Evolutionary conservation across 2,329 filamentous ascomycete species (phyloP).

Genomic region (Cladosporium halotolerans): DNA sequence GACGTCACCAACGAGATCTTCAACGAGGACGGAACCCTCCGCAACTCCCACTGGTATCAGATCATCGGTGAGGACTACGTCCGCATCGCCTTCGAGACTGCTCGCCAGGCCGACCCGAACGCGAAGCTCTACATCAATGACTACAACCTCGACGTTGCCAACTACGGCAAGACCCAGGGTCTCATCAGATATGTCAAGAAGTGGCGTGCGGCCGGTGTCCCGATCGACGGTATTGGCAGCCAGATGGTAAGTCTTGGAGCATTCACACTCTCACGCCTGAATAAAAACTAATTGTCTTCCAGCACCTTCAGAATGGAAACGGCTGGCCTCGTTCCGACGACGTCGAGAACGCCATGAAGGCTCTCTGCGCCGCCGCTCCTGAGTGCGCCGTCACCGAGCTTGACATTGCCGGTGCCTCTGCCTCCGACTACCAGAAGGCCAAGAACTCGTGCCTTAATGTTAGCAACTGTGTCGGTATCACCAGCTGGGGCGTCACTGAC

Average conservation of each 20-base stretch:
- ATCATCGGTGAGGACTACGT: constrained; percentile 67
- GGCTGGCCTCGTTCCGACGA: constrained; percentile 34
- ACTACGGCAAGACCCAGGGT: constrained; percentile 50
- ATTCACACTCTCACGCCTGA: not conserved
- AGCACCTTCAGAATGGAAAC: constrained; percentile 44
- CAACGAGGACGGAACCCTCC: constrained; percentile 56
- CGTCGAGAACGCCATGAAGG: constrained; percentile 46
- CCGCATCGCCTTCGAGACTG: constrained; percentile 62
- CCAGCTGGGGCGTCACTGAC: constrained; percentile 23
- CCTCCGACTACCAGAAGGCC: constrained; percentile 52
- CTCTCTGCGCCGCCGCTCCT: constrained; percentile 44
- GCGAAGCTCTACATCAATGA: constrained; percentile 74
- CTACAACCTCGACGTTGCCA: constrained; percentile 54
- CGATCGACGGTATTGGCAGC: constrained; percentile 57
- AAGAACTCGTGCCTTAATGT: constrained; percentile 52
- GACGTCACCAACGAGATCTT: constrained; percentile 62
- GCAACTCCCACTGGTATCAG: constrained; percentile 57
- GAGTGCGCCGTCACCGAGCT: constrained; percentile 63
- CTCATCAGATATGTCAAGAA: constrained; percentile 56
- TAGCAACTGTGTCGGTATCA: constrained; percentile 58
- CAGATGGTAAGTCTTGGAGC: constrained; percentile 36
- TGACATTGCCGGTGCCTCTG: constrained; percentile 55
- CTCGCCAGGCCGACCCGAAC: constrained; percentile 57
- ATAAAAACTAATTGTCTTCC: constrained; percentile 3
- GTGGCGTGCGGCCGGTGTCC: constrained; percentile 56